Evolutionary conservation across 768 basidiomycete species (phyloP).

Genomic region (Mycena albidolilacea): DNA sequence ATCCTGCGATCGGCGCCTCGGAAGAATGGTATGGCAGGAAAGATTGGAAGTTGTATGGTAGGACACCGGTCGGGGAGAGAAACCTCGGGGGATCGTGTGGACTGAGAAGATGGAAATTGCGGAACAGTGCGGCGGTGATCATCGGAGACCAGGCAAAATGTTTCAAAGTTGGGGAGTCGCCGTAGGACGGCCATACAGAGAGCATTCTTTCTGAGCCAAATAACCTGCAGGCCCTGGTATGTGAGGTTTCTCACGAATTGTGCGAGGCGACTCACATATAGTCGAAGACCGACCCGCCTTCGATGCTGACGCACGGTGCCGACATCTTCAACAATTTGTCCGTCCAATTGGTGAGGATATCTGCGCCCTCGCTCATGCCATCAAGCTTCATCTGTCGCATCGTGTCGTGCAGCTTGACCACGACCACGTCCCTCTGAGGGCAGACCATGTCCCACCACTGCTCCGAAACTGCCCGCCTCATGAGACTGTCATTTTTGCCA

Average conservation of each 20-base stretch:
- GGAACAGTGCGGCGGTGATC: slow-evolving; percentile 20
- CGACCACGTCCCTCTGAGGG: not conserved
- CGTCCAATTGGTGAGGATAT: slow-evolving; percentile 21
- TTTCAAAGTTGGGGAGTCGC: slow-evolving; percentile 15
- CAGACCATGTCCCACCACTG: slow-evolving; percentile 25
- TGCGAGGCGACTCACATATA: slow-evolving; percentile 8
- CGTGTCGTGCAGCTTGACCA: slow-evolving; percentile 3
- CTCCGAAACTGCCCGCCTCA: not conserved
- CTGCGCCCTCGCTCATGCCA: not conserved
- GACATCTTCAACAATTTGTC: slow-evolving; percentile 1
- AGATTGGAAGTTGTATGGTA: slow-evolving; percentile 7
- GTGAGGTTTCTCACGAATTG: not conserved
- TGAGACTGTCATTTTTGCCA: not conserved
- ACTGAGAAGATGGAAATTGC: slow-evolving; percentile 21
- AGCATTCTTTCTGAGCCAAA: slow-evolving; percentile 6
- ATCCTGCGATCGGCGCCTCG: slow-evolving; percentile 48
- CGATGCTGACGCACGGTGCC: slow-evolving; percentile 17
- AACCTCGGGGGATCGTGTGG: not conserved
- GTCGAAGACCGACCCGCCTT: slow-evolving; percentile 10
- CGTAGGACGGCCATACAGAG: slow-evolving; percentile 29
- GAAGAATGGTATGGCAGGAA: slow-evolving; percentile 21
- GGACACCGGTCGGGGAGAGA: not conserved
- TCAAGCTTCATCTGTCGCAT: not conserved
- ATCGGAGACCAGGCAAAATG: slow-evolving; percentile 34
- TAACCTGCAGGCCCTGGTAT: slow-evolving; percentile 4